Conservation (phyloP, 805 yeast genomes). For the Pichia rugopelliculosa region DNA sequence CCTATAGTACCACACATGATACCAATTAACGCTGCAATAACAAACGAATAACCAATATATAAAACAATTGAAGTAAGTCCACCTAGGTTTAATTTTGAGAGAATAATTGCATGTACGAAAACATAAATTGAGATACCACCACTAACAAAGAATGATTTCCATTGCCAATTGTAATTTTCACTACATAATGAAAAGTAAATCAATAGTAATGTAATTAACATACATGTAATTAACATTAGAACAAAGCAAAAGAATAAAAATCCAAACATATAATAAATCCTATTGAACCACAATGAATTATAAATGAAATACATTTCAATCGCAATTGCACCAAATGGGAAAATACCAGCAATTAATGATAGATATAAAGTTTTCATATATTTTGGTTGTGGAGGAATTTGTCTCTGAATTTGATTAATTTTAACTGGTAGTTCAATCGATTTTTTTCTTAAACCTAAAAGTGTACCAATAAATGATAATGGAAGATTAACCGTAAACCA, state of each 20-base stretch:
- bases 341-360: constrained; percentile 73
- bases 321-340: constrained; percentile 92
- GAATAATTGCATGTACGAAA: constrained; percentile 71
- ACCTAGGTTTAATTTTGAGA: constrained; percentile 62
- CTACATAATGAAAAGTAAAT: constrained; percentile 79
- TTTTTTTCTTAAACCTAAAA: constrained; percentile 60
- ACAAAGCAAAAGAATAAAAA: constrained; percentile 82
- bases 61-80: constrained; percentile 71
- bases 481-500: constrained; percentile 89
- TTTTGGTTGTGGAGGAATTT: constrained; percentile 87
- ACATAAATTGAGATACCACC: constrained; percentile 87
- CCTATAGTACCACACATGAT: constrained; percentile 87
- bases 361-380: constrained; percentile 63
- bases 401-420: constrained; percentile 94
- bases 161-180: constrained; percentile 96
- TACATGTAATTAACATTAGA: constrained; percentile 76
- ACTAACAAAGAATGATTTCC: constrained; percentile 82
- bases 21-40: constrained; percentile 66
- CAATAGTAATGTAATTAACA: constrained; percentile 71
- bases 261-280: constrained; percentile 95
- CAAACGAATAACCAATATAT: constrained; percentile 73
- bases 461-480: constrained; percentile 73
- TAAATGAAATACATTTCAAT: constrained; percentile 92
- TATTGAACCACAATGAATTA: constrained; percentile 88
- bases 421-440: constrained; percentile 54